Base-by-base conservation (phyloP, 768 basidiomycete genomes). In the Tulasnella sp. region DNA sequence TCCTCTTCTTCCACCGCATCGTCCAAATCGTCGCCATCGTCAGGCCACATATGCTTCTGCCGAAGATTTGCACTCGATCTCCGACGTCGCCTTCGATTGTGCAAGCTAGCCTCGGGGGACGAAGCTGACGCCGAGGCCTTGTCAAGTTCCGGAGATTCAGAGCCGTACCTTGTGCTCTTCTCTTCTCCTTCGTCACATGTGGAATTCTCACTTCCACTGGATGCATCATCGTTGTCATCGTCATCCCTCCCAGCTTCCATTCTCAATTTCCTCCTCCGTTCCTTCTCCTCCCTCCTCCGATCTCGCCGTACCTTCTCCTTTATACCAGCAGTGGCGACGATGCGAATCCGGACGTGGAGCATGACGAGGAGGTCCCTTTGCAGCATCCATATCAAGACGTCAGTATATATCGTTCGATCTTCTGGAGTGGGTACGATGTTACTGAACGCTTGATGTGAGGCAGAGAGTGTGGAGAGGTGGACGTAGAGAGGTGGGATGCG, bases 381-480 rank as follows among this genome's bases (percentile, higher is more conserved):
- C 38, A 97, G 77, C 77, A 98, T 81, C 95, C 94, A 97, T 38
- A 86, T 73, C 10, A 98, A 81, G 29, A 94, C 87, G 26, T 90
- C 82, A 64, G 85, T 79, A 70, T 88, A 95, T 52, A 82, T 69
- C 3, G 79, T 76, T 27, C 91, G 79, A 10, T 78, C 73, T 41
- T 85, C 84, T 66, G 85, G 83, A 15, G 11, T 29, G 8, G 61
- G 61, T 15, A 88, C 85, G 47, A 96, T 80, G 15, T 85, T 84
- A 63, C 86, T 87, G 71, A 92, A 93, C 62, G 90, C 69, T n/a
- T 61, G 64, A 15, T 72, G 73, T 0, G 86, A 79, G 0, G 80
- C 76, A 0, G 91, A 92, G 47, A 97, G 81, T 3, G 74, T 77
- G 8, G 90, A 76, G 27, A 98, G 79, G 29, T 96, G 80, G 24